Evolutionary conservation across 225 moss, liverwort and hornwort genomes (phyloP).

Genomic region (Bryoerythrophyllum caledonicum): DNA sequence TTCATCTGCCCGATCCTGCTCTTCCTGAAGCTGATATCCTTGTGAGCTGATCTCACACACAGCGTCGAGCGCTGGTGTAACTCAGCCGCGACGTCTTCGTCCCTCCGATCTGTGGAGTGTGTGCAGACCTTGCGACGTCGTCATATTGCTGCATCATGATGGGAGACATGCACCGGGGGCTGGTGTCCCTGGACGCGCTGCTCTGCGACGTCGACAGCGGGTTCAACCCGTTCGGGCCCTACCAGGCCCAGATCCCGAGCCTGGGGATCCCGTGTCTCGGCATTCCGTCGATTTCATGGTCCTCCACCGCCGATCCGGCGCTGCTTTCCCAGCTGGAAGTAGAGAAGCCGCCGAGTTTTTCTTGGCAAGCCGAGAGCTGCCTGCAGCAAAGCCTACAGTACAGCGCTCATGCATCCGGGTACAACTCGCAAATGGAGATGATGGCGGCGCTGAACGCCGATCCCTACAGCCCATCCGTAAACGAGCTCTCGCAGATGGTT

Average conservation of each 20-base stretch:
- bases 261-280: conserved; percentile 36
- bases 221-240: conserved; percentile 31
- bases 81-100: background rate
- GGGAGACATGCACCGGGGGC: conserved; percentile 43
- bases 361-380: conserved; percentile 54
- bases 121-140: no score
- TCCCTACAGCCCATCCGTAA: conserved; percentile 35
- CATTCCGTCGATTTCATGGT: conserved; percentile 59
- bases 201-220: conserved; percentile 36
- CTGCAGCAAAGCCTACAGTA: conserved; percentile 41
- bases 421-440: conserved; percentile 47
- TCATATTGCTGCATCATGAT: conserved; percentile 29
- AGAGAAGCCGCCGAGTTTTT: conserved; percentile 34
- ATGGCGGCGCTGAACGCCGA: conserved; percentile 45
- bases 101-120: background rate
- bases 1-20: conserved; percentile 48
- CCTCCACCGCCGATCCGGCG: conserved; percentile 61
- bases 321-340: conserved; percentile 32
- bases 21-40: conserved; percentile 53
- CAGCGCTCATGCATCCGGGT: conserved; percentile 27
- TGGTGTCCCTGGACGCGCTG: conserved; percentile 37
- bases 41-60: conserved; percentile 15
- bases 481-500: conserved; percentile 63
- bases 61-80: no score
- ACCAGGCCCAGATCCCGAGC: conserved; percentile 33